Evolutionary conservation across 805 yeast species (phyloP).

Genomic region (Teunomyces gatunensis): DNA sequence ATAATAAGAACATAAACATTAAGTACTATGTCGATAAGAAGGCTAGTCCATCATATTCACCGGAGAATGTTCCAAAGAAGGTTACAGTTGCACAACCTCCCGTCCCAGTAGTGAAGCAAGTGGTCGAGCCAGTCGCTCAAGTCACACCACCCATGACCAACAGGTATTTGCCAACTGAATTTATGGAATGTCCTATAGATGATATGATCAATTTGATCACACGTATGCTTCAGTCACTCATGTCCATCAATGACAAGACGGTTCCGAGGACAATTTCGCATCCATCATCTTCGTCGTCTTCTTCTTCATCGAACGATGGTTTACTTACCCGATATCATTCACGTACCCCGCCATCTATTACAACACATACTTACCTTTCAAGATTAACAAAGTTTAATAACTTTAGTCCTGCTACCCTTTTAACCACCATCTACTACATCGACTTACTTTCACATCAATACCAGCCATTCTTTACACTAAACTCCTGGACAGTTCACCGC

Average conservation of each 20-base stretch:
- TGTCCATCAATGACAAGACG: conserved; percentile 67
- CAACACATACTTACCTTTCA: conserved; percentile 71
- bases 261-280: conserved; percentile 33
- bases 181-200: conserved; percentile 63
- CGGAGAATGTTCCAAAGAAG: neutral
- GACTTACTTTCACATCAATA: conserved; percentile 79
- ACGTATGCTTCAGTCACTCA: conserved; percentile 76
- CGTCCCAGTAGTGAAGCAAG: neutral
- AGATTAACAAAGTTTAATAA: conserved; percentile 82
- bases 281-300: conserved; percentile 17
- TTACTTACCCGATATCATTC: conserved; percentile 87
- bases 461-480: conserved; percentile 72
- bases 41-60: neutral
- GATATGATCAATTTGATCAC: conserved; percentile 72
- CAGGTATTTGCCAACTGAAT: conserved; percentile 45
- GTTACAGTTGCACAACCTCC: conserved; percentile 1
- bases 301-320: conserved; percentile 21
- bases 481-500: conserved; percentile 90
- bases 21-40: neutral
- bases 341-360: conserved; percentile 85
- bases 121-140: neutral
- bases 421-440: conserved; percentile 84
- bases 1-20: neutral
- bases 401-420: conserved; percentile 76
- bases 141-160: conserved; percentile 1